phyloP scores from a whole-genome alignment of 352 stramenopile genomes.

The Globisporangium solare region DNA sequence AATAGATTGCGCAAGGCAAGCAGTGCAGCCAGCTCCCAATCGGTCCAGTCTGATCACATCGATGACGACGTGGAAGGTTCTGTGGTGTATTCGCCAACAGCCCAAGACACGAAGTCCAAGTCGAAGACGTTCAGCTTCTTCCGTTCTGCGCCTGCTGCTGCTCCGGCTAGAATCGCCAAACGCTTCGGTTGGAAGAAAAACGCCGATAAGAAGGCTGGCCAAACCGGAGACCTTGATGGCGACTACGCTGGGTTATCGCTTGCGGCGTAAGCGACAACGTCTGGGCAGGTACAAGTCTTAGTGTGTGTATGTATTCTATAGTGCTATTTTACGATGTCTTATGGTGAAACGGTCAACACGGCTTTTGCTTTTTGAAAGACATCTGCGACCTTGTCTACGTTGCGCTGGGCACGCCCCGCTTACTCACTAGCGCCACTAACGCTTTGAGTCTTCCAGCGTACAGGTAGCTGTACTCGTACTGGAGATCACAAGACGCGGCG shows the following conservation, averaged over 20 bases:
- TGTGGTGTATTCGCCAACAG: conserved; percentile 15
- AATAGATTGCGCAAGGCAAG: conserved; percentile 18
- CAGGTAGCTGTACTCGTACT: conserved; percentile 16
- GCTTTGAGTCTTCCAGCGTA: conserved; percentile 11
- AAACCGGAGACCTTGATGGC: conserved; percentile 2
- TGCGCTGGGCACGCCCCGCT: not conserved
- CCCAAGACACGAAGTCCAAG: conserved; percentile 12
- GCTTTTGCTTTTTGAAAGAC: not conserved
- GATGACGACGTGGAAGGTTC: conserved; percentile 8
- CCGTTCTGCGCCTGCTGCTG: conserved; percentile 1
- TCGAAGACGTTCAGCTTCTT: conserved; percentile 15
- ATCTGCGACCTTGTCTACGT: no score
- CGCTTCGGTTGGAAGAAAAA: conserved; percentile 21
- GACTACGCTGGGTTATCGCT: conserved; percentile 6
- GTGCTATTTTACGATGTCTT: conserved; percentile 5
- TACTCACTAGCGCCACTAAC: conserved; percentile 2
- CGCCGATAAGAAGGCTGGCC: conserved; percentile 7
- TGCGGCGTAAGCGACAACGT: not conserved
- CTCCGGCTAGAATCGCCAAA: conserved; percentile 12
- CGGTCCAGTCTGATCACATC: not conserved
- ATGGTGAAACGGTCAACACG: not conserved
- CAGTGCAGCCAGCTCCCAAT: conserved; percentile 9
- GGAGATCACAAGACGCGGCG: not conserved
- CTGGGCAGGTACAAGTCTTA: not conserved
- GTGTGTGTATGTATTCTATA: conserved; percentile 12